Base-by-base conservation (phyloP, 164 flowering plant genomes). In the Magnolia sinica region DNA sequence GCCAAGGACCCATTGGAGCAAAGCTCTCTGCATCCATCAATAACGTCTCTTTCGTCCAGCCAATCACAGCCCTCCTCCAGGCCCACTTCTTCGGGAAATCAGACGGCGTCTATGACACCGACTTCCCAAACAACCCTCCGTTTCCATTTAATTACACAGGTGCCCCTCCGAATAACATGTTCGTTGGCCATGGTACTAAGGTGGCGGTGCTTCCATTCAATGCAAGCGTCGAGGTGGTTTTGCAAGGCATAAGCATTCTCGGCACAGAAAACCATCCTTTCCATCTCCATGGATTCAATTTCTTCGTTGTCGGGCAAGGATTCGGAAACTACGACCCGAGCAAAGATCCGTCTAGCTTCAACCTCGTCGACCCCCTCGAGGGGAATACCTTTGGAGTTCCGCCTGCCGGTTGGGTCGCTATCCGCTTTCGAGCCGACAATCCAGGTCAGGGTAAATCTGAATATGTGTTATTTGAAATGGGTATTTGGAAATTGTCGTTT, bases 261-360 rank as follows among this genome's bases (percentile, higher is more conserved):
- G 90, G 89, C 6, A 88, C 86, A 1, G 95, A 91, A 76, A 84
- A 85, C 76, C 94, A 91, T 70, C 94, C 92, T 19, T 84, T 91
- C 4, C 94, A 91, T 75, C 86, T 89, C 13, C 92, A 89, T 76
- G 94, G 94, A 20, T 84, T 64, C 76, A 86, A 91, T 72, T 88
- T 91, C 78, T 91, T 79, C 61, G 89, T 91, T 9, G 88, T 91
- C 0, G 95, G 95, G 0, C 88, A 87, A 76, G 95, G 95, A 0
- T 83, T 88, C 59, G 91, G 92, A 6, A 91, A 91, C 74, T 91
- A 83, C 51, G 81, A 89, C 64, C 86, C 89, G 3, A 82, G 24
- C 1, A 84, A 80, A 18, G 92, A 91, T 63, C 87, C 91, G 3
- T 61, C 81, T 1, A 83, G 77, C 0, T 89, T 78, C 71, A 91